Base-by-base conservation (phyloP, 1,284 basidiomycete species). In the Ceratobasidium theobromae region DNA sequence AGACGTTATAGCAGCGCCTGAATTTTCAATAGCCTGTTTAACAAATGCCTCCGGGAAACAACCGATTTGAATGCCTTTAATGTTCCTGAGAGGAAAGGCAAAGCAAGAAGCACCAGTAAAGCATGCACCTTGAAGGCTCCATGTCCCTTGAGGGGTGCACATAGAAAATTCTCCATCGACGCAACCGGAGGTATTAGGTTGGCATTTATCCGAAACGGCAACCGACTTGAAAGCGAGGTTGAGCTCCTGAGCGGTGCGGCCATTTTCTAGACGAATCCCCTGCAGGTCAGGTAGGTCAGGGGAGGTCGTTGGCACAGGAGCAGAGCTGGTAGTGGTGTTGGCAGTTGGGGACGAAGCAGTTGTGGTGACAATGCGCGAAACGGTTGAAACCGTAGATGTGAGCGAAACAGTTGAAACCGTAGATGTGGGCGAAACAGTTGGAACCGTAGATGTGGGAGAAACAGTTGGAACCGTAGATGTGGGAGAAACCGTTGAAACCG, bases 61-160 rank as follows among this genome's bases (percentile, higher is more conserved):
- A n/a, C 54, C 54, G n/a, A 57, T 28, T 45, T 57, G 54, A 8
- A 40, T 57, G 12, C 54, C 54, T 12, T 57, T 57, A 25, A 28
- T 57, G 28, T 41, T 57, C 40, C 25, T 43, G 11, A 57, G n/a
- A 16, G 54, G 54, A 4, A 57, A 12, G 27, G 41, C 54, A 30
- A 57, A 57, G 27, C 54, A 57, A 9, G 54, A 57, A 27, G 54
- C n/a, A 27, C 54, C 54, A 40, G 23, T 45, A 25, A 57, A 57
- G 25, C 54, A 57, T 3, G 54, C 38, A 21, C 41, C 54, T 32
- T 57, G 38, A 21, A 25, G 5, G 54, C 3, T 27, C 54, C 54
- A 57, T 9, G 40, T 57, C 32, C 54, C 54, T 3, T 57, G 21
- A 1, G 38, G 23, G 23, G 14, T 30, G 27, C 54, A 57, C 2